Conservation (phyloP, 179 eudicot genomes). For the Camellia oleifera region DNA sequence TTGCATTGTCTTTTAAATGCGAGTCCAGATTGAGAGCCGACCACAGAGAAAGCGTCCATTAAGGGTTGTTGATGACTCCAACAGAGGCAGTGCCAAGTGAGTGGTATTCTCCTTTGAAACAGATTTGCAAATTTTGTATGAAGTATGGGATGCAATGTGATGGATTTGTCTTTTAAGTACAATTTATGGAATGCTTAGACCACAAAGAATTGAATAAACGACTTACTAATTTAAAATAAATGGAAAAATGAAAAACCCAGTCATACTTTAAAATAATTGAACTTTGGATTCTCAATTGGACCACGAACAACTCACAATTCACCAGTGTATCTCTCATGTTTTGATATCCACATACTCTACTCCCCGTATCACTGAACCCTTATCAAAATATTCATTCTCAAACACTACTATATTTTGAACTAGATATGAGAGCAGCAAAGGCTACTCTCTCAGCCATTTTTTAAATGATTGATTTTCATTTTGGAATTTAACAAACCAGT, state of each 20-base stretch:
- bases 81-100: constrained; percentile 88
- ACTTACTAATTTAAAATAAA: background rate
- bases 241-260: background rate
- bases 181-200: background rate
- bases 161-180: too few species aligned
- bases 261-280: background rate
- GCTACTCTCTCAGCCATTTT: background rate
- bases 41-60: constrained; percentile 89
- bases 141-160: background rate
- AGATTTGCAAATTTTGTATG: background rate
- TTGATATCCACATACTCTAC: background rate
- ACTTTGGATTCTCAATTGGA: background rate
- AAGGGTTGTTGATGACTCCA: constrained; percentile 86
- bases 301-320: background rate
- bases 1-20: background rate
- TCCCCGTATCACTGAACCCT: background rate
- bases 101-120: constrained; percentile 21
- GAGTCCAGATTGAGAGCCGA: constrained; percentile 87
- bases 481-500: background rate
- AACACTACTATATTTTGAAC: background rate
- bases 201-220: background rate
- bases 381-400: background rate
- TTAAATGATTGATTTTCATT: background rate
- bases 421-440: background rate
- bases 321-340: background rate